Conservation (phyloP, 2,329 filamentous ascomycete genomes). For the Colletotrichum sp. region DNA sequence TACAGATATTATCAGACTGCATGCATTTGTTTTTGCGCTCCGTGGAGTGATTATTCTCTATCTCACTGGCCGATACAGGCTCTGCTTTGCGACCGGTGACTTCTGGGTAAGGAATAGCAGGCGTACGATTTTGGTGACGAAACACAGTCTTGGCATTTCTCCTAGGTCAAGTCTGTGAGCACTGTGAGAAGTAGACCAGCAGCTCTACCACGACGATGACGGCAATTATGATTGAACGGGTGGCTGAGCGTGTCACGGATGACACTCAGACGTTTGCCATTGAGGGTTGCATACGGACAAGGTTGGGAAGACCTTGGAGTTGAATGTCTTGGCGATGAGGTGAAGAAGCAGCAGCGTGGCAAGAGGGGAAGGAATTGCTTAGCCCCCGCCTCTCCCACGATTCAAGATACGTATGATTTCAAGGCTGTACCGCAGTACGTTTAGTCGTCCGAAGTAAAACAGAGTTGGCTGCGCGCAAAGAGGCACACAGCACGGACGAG, state of each 20-base stretch:
- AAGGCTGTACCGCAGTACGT: not conserved
- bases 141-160: not conserved
- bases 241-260: not conserved
- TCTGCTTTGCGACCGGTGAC: not conserved
- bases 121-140: not conserved
- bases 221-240: not conserved
- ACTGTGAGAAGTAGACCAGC: not conserved
- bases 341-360: not conserved
- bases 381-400: not conserved
- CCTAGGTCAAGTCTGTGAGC: not conserved
- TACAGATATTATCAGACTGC: conserved; percentile 9
- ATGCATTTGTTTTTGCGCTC: not conserved
- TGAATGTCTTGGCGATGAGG: not conserved
- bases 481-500: not conserved
- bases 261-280: not conserved
- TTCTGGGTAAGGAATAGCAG: not conserved
- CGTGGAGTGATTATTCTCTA: not conserved
- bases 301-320: not conserved
- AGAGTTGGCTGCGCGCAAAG: not conserved
- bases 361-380: not conserved
- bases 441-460: not conserved
- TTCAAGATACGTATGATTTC: not conserved
- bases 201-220: not conserved
- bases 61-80: not conserved
- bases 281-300: not conserved